Evolutionary conservation across 768 basidiomycete species (phyloP), one percentile per base, ranked within the genome.

Genomic region (Mycena epipterygia): DNA sequence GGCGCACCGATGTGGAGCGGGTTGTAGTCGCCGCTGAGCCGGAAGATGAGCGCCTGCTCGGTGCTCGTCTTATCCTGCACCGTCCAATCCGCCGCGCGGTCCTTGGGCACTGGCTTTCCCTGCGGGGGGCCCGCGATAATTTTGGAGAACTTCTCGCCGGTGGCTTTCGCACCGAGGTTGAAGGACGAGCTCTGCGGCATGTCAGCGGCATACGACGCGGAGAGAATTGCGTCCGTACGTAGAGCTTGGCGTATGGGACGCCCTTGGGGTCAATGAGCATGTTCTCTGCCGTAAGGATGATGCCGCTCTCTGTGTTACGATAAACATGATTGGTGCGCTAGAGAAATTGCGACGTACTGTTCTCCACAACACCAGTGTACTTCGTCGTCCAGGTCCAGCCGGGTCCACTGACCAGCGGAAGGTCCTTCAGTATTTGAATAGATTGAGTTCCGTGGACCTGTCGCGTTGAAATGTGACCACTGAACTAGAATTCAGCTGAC

Each of bases 401-500:
- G 3, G 88, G 83, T 12, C 94, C 94, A 70, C 91, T 92, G 37
- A 89, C 91, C 0, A 86, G 79, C 0, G 95, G 95, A 56, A 97
- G 82, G n/a, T 91, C 88, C 78, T 90, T 93, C 68, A 96, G 76
- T 32, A 95, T 87, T 79, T 96, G 90, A 67, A 96, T 93, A 9
- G 89, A 90, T 78, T 95, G 94, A 14, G 89, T 89, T 7, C 83
- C 95, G 75, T 96, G 95, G 5, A 95, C 90, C 92, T 94, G 48
- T 16, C 27, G 17, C 12, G 11, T 6, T 5, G n/a, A 33, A 29
- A 48, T 19, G 44, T 1, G 12, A 8, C 17, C 11, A 9, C 23
- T 11, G n/a, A n/a, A 37, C n/a, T 17, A 23, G 14, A 25, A n/a
- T 21, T 27, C 4, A 23, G 3, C 19, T n/a, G 21, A 12, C 27